These are phyloP conservation scores for Macrotyloma uniflorum DNA, from an alignment of 306 rosid genomes.

Conservation along the genomic window DNA sequence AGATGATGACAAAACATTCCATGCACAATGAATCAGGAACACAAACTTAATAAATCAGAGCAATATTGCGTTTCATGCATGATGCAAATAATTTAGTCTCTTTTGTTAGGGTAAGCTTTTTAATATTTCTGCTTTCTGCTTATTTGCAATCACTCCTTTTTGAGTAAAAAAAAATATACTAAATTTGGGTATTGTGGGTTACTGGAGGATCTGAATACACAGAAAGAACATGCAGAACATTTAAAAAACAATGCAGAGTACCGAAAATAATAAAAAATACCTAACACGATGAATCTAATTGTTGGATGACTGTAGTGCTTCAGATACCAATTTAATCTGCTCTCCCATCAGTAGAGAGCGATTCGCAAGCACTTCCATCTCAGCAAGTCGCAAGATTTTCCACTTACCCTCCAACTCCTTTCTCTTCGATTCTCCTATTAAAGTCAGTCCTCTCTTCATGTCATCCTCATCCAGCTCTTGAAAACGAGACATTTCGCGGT, in stretches of 20 bases:
- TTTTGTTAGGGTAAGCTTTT: too few species aligned
- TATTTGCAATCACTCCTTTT: too few species aligned
- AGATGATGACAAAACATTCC: slow-evolving; percentile 26
- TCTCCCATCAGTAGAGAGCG: slow-evolving; percentile 43
- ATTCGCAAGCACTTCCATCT: slow-evolving; percentile 49
- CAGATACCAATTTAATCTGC: slow-evolving; percentile 41
- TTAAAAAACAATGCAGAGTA: too few species aligned
- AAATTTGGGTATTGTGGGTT: too few species aligned
- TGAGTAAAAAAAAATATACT: too few species aligned
- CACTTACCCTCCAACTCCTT: slow-evolving; percentile 59
- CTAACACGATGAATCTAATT: slow-evolving; percentile 16
- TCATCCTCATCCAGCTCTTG: slow-evolving; percentile 43
- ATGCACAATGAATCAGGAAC: background rate
- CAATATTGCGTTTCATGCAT: background rate
- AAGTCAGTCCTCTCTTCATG: slow-evolving; percentile 45
- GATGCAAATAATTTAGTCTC: too few species aligned
- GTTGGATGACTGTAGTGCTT: slow-evolving; percentile 44
- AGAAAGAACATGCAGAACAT: too few species aligned
- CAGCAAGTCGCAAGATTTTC: slow-evolving; percentile 50
- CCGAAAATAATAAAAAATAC: background rate
- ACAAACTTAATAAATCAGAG: background rate
- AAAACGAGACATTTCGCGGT: slow-evolving; percentile 38
- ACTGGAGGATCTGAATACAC: too few species aligned
- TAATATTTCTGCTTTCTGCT: too few species aligned
- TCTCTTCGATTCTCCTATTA: slow-evolving; percentile 43